Conservation (phyloP, 768 basidiomycete species). For the Boletus rufocinnamomeus region DNA sequence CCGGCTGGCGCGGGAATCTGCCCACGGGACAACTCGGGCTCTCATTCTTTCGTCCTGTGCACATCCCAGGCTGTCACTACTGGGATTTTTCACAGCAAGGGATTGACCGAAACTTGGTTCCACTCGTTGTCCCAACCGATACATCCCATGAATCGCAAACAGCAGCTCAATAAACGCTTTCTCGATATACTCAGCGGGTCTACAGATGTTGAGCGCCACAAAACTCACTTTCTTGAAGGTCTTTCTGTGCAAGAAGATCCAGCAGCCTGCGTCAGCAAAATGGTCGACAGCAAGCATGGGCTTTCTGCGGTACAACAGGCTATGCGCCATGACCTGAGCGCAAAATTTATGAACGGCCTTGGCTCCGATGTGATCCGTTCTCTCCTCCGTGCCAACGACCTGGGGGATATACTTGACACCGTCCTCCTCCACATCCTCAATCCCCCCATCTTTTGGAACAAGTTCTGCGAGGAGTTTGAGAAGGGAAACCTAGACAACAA, state of each 20-base stretch:
- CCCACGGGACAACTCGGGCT: not conserved
- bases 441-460: conserved; percentile 53
- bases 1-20: too few species aligned
- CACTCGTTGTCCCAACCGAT: not conserved
- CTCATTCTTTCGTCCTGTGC: too few species aligned
- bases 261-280: conserved; percentile 37
- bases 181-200: conserved; percentile 35
- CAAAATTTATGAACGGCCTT: conserved; percentile 45
- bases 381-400: conserved; percentile 40
- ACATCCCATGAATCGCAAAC: conserved; percentile 23
- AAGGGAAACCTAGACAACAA: conserved; percentile 34
- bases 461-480: conserved; percentile 39
- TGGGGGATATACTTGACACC: conserved; percentile 40
- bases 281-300: conserved; percentile 41
- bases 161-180: conserved; percentile 39
- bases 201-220: conserved; percentile 26
- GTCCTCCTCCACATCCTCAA: conserved; percentile 46
- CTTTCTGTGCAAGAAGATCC: conserved; percentile 44
- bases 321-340: conserved; percentile 42
- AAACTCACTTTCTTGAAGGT: conserved; percentile 47
- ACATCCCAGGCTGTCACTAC: too few species aligned
- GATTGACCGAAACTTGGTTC: too few species aligned
- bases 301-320: conserved; percentile 41
- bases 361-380: conserved; percentile 40
- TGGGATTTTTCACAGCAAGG: not conserved